Base-by-base conservation (phyloP, 2,329 filamentous ascomycete species). In the Aspergillus sp. region DNA sequence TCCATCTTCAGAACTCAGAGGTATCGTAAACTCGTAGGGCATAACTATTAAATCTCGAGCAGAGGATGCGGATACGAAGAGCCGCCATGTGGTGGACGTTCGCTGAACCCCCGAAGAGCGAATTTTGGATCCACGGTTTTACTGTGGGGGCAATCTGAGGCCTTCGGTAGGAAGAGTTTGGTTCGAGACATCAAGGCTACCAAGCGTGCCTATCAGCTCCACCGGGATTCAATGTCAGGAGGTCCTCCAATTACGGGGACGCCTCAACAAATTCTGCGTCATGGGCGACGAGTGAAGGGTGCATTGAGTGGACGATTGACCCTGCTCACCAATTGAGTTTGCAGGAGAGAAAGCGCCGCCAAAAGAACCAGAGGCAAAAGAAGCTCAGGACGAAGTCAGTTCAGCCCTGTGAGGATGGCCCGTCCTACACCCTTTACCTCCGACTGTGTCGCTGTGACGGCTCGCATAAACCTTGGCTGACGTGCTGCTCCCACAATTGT, bases 381-480 rank as follows among this genome's bases (percentile, higher is more conserved):
- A 37, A 47, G 19, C 24, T n/a, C 7, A 17, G 34, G 5, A 37
- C 27, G 34, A 34, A 20, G 22, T 37, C 34, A 48, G 12, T 56
- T 46, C 55, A 49, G 50, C 37, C 50, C 37, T 57, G 44, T 42
- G 34, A 42, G 49, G 47, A 41, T 37, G 40, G 47, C 11, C 47
- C 37, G 24, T 48, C 49, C 19, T 48, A 15, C 53, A 56, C 53
- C 53, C 46, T 56, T 50, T 47, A 11, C 49, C 42, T 33, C 11
- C 8, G 40, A 39, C 5, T 13, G 15, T 19, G 37, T n/a, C 33
- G 22, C 15, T 27, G 5, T 12, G 37, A 34, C 30, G 17, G 44
- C 42, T 22, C 30, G 45, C n/a, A 30, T 33, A 30, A 33, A n/a
- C 42, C 67, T 69, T 70, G 68, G 68, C 67, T 69, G 67, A 70